Base-by-base conservation (phyloP, 1,284 basidiomycete genomes). In the Ceratobasidium theobromae region DNA sequence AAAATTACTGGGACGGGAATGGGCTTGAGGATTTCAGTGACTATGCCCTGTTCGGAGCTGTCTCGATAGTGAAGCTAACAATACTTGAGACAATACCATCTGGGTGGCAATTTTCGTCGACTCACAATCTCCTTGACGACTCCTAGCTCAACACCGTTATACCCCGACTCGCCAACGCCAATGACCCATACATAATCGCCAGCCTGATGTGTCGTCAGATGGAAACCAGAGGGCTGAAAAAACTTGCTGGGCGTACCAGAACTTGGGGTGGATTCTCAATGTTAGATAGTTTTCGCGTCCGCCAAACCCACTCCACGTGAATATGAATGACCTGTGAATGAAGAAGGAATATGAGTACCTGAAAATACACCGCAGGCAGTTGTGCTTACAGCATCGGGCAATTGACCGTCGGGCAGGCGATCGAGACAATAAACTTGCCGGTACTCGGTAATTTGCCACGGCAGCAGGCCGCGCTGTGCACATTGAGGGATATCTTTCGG, bases 141-240 rank as follows among this genome's bases (percentile, higher is more conserved):
- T 3, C 55, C 55, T 12, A 58, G 43, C 30, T 58, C 41, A 28
- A 58, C 27, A 14, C 18, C 43, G 18, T 58, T 58, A 43, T 33
- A 33, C n/a, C 43, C 43, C 23, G 28, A 21, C 4, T 58, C 41
- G 18, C 18, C 35, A 23, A 30, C 23, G 16, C 14, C 30, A 35
- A 58, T 46, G 32, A 48, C 55, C 55, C 55, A 58, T n/a, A 58
- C 55, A 30, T 58, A 58, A 27, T 58, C 55, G 18, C 55, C 55
- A n/a, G 32, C 55, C 55, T 58, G 48, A 11, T 32, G 40, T 46
- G 48, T 18, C 5, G 43, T 25, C 21, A 27, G 9, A 33, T 25
- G 4, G 11, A 9, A 12, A 25, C 18, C 21, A 25, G 27, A 18
- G 21, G 38, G 18, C 12, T 12, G n/a, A 43, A 43, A 35, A 11